These are phyloP conservation scores for Thuja plicata DNA, from an alignment of 83 land plant genomes.

Conservation along the genomic window DNA sequence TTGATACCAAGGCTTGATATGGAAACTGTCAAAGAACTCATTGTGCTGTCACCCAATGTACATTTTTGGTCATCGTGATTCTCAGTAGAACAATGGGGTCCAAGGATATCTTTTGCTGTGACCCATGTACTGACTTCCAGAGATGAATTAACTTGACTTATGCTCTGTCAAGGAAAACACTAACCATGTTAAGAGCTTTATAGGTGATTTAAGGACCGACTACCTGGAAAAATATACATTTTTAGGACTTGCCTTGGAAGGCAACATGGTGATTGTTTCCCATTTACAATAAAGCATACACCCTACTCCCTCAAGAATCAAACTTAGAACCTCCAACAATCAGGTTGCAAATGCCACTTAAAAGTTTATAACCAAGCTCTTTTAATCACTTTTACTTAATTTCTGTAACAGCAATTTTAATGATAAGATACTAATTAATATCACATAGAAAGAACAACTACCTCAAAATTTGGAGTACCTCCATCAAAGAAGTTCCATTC, in stretches of 20 bases:
- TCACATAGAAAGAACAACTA: background rate
- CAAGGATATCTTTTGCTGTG: conserved; percentile 5
- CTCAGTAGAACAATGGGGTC: background rate
- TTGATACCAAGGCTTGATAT: conserved; percentile 12
- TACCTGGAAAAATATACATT: background rate
- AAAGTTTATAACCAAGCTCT: background rate
- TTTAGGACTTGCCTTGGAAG: too few species aligned
- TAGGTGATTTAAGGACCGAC: background rate
- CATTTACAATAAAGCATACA: too few species aligned
- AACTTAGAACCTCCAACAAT: too few species aligned
- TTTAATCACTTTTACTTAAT: background rate
- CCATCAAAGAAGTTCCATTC: conserved; percentile 14
- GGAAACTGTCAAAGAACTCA: conserved; percentile 1
- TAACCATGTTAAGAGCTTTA: background rate
- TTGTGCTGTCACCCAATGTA: background rate
- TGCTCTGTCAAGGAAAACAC: background rate
- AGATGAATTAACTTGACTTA: background rate
- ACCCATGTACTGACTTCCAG: conserved; percentile 5
- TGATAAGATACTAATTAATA: background rate
- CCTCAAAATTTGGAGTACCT: conserved; percentile 9
- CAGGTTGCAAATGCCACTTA: background rate
- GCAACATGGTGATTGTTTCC: too few species aligned
- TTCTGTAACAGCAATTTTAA: background rate
- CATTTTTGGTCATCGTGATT: background rate
- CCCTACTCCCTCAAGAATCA: too few species aligned